Evolutionary conservation across 441 rosid species (phyloP).

Genomic region (Jatropha podagrica): DNA sequence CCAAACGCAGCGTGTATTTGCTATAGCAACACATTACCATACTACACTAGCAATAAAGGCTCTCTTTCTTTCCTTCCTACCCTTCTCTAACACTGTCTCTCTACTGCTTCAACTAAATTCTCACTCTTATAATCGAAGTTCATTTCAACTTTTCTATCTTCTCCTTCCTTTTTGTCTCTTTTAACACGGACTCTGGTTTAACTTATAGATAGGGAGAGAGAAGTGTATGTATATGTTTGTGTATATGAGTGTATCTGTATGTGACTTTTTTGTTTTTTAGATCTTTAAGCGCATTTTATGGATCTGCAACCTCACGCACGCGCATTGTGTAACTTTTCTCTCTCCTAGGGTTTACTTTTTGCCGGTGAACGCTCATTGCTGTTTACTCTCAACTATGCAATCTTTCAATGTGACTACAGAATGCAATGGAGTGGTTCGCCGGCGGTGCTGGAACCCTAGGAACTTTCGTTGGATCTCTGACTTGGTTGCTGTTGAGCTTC

Average conservation of each 20-base stretch:
- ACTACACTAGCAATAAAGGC: conserved; percentile 26
- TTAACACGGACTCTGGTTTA: no score
- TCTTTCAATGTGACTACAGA: conserved; percentile 24
- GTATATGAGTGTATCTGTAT: not conserved
- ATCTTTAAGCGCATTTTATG: conserved; percentile 56
- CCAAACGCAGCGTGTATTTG: conserved; percentile 10
- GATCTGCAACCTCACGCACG: conserved; percentile 48
- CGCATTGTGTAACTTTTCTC: conserved; percentile 31
- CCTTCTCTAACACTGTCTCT: not conserved
- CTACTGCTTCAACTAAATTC: not conserved
- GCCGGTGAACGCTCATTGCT: not conserved
- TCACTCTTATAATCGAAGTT: not conserved
- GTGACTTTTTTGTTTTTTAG: conserved; percentile 10
- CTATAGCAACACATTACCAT: conserved; percentile 12
- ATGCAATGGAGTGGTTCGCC: conserved; percentile 36
- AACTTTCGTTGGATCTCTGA: conserved; percentile 28
- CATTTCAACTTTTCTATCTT: conserved; percentile 17
- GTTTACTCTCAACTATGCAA: conserved; percentile 20
- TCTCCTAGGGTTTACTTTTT: conserved; percentile 50
- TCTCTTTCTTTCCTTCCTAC: conserved; percentile 26
- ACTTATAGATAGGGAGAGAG: not conserved
- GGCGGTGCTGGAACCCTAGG: conserved; percentile 24
- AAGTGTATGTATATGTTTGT: not conserved
- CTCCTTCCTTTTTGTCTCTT: not conserved
- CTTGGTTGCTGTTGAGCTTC: conserved; percentile 21